Evolutionary conservation across 2,329 filamentous ascomycete species (phyloP), one percentile per base, ranked within the genome.

Genomic region (Colletotrichum tamarilloi): DNA sequence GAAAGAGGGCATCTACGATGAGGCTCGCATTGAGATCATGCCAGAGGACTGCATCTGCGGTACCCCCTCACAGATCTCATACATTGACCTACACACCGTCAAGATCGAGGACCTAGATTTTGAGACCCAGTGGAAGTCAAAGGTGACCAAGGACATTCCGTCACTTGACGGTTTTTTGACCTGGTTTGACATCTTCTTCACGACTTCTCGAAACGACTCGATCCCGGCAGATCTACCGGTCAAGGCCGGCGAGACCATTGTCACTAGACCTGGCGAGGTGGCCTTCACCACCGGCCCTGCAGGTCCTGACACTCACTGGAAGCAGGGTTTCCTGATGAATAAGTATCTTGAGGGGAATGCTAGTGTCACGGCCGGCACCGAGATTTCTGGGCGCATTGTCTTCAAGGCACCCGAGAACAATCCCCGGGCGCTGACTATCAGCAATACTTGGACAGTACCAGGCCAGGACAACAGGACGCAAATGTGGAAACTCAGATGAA

Each of bases 101-200:
- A 92, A 87, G 26, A 86, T 91, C 1, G 87, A 92, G 49, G 94
- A 98, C 77, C 87, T 98, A 22, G 88, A 90, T 19, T 98, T 98
- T 84, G 90, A 89, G 59, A 89, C 91, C 9, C 84, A 88, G 4
- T 97, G 95, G 85, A 81, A 88, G 67, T 88, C 91, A 11, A 88
- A 85, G 19, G 79, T 97, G 6, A 87, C 86, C 1, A 84, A 88
- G 57, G 89, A 93, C 74, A 85, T 92, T 68, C 91, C 93, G 73
- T 85, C 87, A 1, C 85, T 98, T n/a, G 95, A 98, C 79, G 96
- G 94, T 5, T 97, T 95, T 82, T 87, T 95, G 16, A 89, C 98
- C 77, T 98, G 95, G 94, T 98, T 98, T 80, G 96, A 98, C 81
- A 96, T 93, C 28, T 97, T 97, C 86, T 98, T 98, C 83, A 90